Conservation (phyloP, 148 eudicot species). For the Hydrangea macrophylla region DNA sequence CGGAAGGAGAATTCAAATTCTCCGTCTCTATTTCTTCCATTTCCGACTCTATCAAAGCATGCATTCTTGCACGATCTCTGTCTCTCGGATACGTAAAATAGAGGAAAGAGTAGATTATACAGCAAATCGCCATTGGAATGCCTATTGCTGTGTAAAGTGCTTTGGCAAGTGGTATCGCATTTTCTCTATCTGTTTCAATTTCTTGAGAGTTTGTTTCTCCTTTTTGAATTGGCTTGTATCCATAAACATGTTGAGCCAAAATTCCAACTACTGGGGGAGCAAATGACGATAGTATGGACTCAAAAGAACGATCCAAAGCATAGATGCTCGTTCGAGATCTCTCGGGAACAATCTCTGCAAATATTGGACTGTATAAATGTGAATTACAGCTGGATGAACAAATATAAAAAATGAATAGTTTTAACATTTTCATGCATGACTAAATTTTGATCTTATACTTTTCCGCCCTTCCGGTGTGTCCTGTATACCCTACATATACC, state of each 20-base stretch:
- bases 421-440: no score
- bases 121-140: slow-evolving; percentile 63
- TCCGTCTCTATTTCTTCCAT: slow-evolving; percentile 34
- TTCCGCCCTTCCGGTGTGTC: no score
- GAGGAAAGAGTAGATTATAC: slow-evolving; percentile 65
- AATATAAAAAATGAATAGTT: background rate
- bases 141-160: slow-evolving; percentile 73
- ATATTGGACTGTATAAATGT: slow-evolving; percentile 69
- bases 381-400: no score
- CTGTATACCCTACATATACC: no score
- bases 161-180: slow-evolving; percentile 71
- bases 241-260: slow-evolving; percentile 75
- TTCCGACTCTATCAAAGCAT: slow-evolving; percentile 56
- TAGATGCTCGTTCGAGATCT: slow-evolving; percentile 81
- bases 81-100: slow-evolving; percentile 86
- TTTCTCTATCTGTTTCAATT: slow-evolving; percentile 61
- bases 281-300: slow-evolving; percentile 79
- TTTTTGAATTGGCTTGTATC: slow-evolving; percentile 64
- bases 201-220: slow-evolving; percentile 36
- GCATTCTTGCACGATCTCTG: slow-evolving; percentile 74
- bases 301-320: slow-evolving; percentile 91
- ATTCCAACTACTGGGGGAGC: slow-evolving; percentile 89
- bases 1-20: slow-evolving; percentile 8
- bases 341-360: slow-evolving; percentile 96
- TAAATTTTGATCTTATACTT: no score